A percentile compares a stretch with the other conserved stretches of the same genome.
These are phyloP conservation scores for Theobroma grandiflorum DNA, from an alignment of 441 rosid genomes.

Conservation along the genomic window DNA sequence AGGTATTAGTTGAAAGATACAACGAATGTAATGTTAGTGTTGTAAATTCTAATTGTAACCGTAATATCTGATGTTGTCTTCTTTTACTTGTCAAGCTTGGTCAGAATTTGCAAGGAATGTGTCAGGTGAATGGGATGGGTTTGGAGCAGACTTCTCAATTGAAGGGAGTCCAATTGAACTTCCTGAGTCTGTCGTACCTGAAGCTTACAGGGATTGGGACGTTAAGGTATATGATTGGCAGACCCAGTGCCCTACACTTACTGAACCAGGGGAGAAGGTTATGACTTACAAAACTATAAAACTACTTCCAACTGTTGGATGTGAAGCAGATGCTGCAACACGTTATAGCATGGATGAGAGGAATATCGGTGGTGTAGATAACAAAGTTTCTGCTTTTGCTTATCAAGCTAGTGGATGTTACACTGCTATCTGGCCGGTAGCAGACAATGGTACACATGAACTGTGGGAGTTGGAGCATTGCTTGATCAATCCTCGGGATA, in stretches of 20 bases:
- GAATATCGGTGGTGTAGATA: constrained; percentile 45
- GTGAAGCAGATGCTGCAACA: constrained; percentile 97
- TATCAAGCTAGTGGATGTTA: constrained; percentile 73
- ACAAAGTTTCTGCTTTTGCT: constrained; percentile 61
- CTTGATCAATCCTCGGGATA: constrained; percentile 76
- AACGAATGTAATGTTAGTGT: not conserved
- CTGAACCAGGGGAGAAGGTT: constrained; percentile 45
- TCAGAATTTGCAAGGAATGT: constrained; percentile 75
- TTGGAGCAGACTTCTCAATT: constrained; percentile 80
- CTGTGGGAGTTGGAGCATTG: constrained; percentile 79
- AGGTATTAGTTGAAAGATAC: not conserved
- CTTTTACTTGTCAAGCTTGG: constrained; percentile 55
- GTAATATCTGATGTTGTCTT: not conserved
- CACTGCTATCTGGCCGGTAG: constrained; percentile 70
- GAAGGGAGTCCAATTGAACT: constrained; percentile 77
- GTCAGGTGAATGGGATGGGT: constrained; percentile 98
- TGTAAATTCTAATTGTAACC: constrained; percentile 24
- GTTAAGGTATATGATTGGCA: constrained; percentile 96
- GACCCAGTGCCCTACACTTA: constrained; percentile 93
- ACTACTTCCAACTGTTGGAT: constrained; percentile 95
- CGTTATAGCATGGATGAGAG: constrained; percentile 62
- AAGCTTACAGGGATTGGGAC: constrained; percentile 94
- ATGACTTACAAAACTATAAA: constrained; percentile 71
- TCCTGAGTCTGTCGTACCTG: constrained; percentile 86
- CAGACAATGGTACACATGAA: constrained; percentile 31